These are phyloP conservation scores for Dendrobium chrysotoxum DNA, from an alignment of 106 monocot genomes.

Conservation along the genomic window DNA sequence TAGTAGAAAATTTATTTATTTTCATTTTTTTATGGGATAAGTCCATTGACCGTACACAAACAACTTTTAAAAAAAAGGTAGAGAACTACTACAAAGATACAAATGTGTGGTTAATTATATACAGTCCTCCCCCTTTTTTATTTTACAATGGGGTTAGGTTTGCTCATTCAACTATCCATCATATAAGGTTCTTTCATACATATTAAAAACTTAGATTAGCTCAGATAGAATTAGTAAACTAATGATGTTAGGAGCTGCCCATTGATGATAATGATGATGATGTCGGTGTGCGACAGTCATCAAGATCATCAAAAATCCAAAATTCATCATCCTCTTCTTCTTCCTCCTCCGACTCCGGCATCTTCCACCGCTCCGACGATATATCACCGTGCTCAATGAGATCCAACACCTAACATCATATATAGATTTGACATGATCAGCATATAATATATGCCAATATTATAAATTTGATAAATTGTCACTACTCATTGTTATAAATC, in stretches of 20 bases:
- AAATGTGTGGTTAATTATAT: conserved; percentile 5
- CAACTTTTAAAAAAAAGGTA: not conserved
- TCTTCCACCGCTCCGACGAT: conserved; percentile 18
- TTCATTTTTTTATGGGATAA: not conserved
- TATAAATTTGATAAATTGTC: too few species aligned
- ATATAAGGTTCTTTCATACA: not conserved
- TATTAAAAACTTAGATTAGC: conserved; percentile 1
- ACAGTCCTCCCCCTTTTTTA: not conserved
- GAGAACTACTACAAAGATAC: not conserved
- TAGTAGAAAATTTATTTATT: not conserved
- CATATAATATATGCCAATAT: not conserved
- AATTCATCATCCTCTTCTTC: conserved; percentile 29
- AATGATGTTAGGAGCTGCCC: not conserved
- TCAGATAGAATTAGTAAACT: not conserved
- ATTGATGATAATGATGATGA: conserved; percentile 18
- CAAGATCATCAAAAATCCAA: conserved; percentile 32
- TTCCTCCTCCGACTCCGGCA: conserved; percentile 19
- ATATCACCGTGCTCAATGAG: conserved; percentile 20
- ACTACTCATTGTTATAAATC: not conserved
- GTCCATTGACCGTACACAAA: not conserved
- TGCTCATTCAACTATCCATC: not conserved
- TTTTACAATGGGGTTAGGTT: conserved; percentile 7
- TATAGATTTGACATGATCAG: not conserved
- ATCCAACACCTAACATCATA: conserved; percentile 23
- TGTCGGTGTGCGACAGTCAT: conserved; percentile 19